Evolutionary conservation across 768 basidiomycete species (phyloP), one percentile per base, ranked within the genome.

Genomic region (Sporobolomyces pararoseus): DNA sequence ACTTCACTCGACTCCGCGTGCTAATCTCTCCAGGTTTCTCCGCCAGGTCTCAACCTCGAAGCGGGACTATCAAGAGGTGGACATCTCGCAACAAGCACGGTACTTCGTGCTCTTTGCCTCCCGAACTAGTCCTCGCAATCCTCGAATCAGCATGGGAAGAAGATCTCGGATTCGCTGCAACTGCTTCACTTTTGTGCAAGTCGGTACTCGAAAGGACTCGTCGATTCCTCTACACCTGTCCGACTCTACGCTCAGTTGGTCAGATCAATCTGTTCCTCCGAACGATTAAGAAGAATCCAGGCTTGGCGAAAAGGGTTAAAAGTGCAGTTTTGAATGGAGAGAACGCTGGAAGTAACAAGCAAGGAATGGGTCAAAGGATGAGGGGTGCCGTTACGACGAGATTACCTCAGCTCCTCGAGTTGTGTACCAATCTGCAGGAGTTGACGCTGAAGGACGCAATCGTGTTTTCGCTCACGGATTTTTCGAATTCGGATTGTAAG

Each of bases 231-330:
- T 69, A 69, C 62, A 49, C 42, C n/a, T 21, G 49, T 19, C 62
- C 68, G 13, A 50, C 31, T 10, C 50, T 69, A 3, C 2, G 3
- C 17, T 37, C 57, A 0, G 23, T 50, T 14, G 3, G 16, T 4
- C 68, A 69, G 34, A 51, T 69, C 68, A 69, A 58, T 34, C 37
- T 53, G 3, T 64, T 69, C 42, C 29, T 69, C 31, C 47, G 50
- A 2, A 44, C 55, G 25, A 52, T 69, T 29, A 52, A 52, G 32
- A 39, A 34, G 29, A 51, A 52, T 7, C 23, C 37, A 4, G 21
- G 4, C 16, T 44, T 69, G 19, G 68, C 68, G 1, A 31, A 12
- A 5, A 4, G 44, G 2, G 68, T 69, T 12, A 5, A 5, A 5
- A 2, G 37, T 23, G 19, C 62, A 13, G 17, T 32, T 2, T 19